Evolutionary conservation across 495 filamentous ascomycete genomes (phyloP).

Genomic region (Cetradonia linearis): DNA sequence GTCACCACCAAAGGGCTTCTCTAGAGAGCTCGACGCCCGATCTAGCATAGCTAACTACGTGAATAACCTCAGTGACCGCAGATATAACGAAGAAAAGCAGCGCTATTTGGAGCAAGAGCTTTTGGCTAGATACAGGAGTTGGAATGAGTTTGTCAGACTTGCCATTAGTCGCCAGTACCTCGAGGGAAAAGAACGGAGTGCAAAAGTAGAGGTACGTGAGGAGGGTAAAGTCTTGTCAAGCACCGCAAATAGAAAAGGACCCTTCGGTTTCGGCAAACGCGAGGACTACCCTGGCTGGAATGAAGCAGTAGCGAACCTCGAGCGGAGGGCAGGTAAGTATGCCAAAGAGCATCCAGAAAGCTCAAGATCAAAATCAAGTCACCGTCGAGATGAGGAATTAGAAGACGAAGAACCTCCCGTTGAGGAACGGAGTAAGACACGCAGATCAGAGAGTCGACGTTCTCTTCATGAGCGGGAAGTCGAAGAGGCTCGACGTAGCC

Average conservation of each 20-base stretch:
- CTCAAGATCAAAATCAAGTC: too few relatives aligned
- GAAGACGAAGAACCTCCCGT: too few relatives aligned
- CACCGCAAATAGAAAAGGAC: neutral
- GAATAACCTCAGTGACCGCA: neutral
- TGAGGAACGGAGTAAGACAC: neutral
- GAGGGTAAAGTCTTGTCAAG: neutral
- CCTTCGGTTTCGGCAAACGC: neutral
- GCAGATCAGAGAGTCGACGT: neutral
- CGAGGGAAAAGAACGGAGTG: neutral
- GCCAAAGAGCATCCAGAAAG: too few relatives aligned
- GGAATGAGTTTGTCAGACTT: neutral
- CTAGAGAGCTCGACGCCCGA: neutral
- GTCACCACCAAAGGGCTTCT: neutral
- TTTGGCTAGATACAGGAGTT: neutral
- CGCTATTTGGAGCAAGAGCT: neutral
- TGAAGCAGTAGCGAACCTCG: neutral
- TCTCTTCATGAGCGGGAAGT: neutral
- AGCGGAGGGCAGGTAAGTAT: neutral
- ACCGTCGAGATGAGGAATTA: too few relatives aligned
- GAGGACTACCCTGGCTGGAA: neutral
- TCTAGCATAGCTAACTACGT: neutral
- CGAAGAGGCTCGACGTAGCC: neutral
- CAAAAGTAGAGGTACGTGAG: neutral
- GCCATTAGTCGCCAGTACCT: neutral
- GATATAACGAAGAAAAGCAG: neutral